Percentiles rank a stretch among this genome's conserved stretches.
phyloP scores from a whole-genome alignment of 2,329 filamentous ascomycete species.

The Talaromyces sp. region DNA sequence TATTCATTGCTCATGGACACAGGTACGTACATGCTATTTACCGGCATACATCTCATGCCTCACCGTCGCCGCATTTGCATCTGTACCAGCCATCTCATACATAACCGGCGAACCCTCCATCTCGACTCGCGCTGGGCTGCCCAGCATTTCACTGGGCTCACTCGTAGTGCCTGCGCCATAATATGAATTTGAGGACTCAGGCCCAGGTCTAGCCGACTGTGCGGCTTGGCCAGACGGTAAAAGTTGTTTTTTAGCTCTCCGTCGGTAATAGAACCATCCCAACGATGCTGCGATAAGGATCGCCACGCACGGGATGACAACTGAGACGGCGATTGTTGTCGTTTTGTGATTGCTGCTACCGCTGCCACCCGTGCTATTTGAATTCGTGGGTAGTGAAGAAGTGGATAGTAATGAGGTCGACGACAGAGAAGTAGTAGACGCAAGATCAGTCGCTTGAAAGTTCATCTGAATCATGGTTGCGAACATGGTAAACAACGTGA shows the following conservation, averaged over 20 bases:
- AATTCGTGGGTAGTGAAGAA: neutral
- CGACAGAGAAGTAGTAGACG: neutral
- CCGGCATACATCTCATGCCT: constrained; percentile 6
- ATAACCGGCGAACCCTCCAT: neutral
- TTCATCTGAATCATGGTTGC: constrained; percentile 10
- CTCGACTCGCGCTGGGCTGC: neutral
- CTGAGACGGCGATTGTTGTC: constrained; percentile 7
- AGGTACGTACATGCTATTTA: neutral
- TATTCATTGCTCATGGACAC: neutral
- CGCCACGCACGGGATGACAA: constrained; percentile 5
- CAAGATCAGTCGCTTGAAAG: neutral
- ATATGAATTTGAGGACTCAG: neutral
- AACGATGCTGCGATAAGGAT: neutral
- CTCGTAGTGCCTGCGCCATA: neutral
- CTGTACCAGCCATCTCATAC: neutral
- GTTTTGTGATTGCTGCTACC: neutral
- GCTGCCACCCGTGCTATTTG: neutral
- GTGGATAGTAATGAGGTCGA: neutral
- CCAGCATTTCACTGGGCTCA: neutral
- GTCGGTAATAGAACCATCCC: constrained; percentile 12
- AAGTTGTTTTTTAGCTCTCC: neutral
- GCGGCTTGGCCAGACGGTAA: neutral
- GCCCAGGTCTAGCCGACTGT: neutral
- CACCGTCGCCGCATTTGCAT: neutral
- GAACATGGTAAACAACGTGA: neutral